Evolutionary conservation across 1,284 basidiomycete genomes (phyloP).

Genomic region (Sporisorium exsertum): DNA sequence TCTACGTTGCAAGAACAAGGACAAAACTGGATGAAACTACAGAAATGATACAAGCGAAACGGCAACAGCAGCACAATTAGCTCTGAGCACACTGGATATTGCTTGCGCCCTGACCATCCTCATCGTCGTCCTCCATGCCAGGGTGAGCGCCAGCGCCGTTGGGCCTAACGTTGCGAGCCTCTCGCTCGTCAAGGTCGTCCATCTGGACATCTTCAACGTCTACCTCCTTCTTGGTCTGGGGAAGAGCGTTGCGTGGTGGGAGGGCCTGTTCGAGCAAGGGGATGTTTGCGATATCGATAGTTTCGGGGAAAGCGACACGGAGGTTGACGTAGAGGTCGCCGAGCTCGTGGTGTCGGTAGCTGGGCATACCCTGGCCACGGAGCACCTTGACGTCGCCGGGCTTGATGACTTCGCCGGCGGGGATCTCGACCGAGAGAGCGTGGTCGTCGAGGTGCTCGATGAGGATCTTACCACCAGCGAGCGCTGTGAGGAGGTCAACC

Average conservation of each 20-base stretch:
- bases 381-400: conserved; percentile 92
- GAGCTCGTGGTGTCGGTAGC: conserved; percentile 94
- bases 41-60: background rate
- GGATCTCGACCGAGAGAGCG: conserved; percentile 83
- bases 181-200: conserved; percentile 83
- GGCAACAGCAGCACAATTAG: conserved; percentile 15
- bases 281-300: conserved; percentile 78
- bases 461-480: conserved; percentile 89
- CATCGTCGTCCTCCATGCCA: conserved; percentile 82
- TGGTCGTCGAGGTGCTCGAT: conserved; percentile 96
- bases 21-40: background rate
- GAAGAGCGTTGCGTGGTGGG: conserved; percentile 80
- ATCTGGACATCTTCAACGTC: conserved; percentile 86
- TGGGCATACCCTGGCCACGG: conserved; percentile 96
- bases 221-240: conserved; percentile 77
- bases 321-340: conserved; percentile 93
- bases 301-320: conserved; percentile 88
- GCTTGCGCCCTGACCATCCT: conserved; percentile 63
- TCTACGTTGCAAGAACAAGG: conserved; percentile 18
- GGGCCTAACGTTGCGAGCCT: conserved; percentile 72
- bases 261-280: conserved; percentile 86
- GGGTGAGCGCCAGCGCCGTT: conserved; percentile 71
- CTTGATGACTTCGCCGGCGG: conserved; percentile 89
- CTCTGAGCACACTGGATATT: conserved; percentile 64
- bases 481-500: conserved; percentile 91